These are phyloP conservation scores for Nigrospora osmanthi DNA, from an alignment of 2,329 filamentous ascomycete species.

Conservation along the genomic window DNA sequence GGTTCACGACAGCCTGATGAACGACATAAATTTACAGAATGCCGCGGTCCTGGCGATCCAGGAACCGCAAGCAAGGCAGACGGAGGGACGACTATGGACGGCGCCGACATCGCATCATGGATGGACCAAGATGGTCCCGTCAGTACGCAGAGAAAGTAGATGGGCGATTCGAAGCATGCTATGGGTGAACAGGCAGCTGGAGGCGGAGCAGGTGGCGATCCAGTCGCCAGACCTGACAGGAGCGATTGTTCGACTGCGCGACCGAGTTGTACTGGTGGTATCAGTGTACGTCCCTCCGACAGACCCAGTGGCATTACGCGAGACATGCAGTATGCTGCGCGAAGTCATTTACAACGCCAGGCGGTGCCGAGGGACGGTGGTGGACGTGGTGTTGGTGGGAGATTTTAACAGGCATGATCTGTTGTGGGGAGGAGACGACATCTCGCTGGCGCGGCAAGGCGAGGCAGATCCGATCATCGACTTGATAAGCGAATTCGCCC, in stretches of 20 bases:
- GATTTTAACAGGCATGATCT: slow-evolving; percentile 17
- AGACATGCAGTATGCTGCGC: neutral
- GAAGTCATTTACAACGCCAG: neutral
- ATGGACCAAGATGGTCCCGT: neutral
- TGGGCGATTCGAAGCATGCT: slow-evolving; percentile 1
- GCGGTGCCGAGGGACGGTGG: neutral
- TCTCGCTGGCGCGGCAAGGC: slow-evolving; percentile 26
- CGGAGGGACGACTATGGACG: too few species aligned
- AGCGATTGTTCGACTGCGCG: neutral
- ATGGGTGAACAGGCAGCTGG: neutral
- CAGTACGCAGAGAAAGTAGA: neutral
- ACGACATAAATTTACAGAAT: neutral
- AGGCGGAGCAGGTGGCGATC: neutral
- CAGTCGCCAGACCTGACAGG: neutral
- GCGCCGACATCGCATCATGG: too few species aligned
- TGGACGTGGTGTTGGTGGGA: neutral
- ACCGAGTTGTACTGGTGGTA: neutral
- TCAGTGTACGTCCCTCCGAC: neutral
- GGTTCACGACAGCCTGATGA: neutral
- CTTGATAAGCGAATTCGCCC: slow-evolving; percentile 22
- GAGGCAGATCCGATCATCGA: slow-evolving; percentile 26
- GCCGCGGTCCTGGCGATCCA: neutral
- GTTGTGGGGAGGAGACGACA: slow-evolving; percentile 17
- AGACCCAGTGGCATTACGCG: neutral
- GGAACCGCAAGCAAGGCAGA: too few species aligned